Base-by-base conservation (phyloP, 2,329 filamentous ascomycete species). In the Alternaria hordeiaustralica region DNA sequence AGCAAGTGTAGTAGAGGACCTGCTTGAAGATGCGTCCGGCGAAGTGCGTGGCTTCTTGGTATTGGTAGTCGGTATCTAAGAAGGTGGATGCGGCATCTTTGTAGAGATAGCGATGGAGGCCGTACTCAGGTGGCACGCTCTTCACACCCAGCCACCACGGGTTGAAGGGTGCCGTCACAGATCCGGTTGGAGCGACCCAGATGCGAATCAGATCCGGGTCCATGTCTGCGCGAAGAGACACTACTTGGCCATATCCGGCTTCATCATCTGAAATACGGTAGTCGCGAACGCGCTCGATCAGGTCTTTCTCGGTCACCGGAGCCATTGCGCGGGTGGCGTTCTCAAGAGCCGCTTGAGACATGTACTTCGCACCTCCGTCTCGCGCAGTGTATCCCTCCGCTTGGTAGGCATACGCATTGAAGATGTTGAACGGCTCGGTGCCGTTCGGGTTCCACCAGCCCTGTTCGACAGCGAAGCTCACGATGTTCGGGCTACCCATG, bases 231-330 rank as follows among this genome's bases (percentile, higher is more conserved):
- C 61, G 67, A 12, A 79, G 65, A 23, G 71, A 75, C 1, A 78
- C 68, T 4, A 80, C 76, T 53, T 79, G 76, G 1, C 78, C 78
- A 26, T 79, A 80, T 3, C 76, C 78, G n/a, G 76, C 72, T 67
- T 79, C 75, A 28, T 79, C 76, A 45, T 80, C 76, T 15, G 75
- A 70, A 25, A 80, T 80, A 10, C 77, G 70, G 41, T 71, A 75
- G 57, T 80, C 78, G 23, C 78, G 76, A 7, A 79, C 77, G 8
- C 77, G 74, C 23, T 80, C 78, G 67, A 83, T 83, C 3, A 86
- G 75, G 61, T 86, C 83, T 18, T 75, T 73, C 62, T 87, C 85
- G 0, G 83, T 84, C n/a, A 86, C 72, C 0, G 85, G 84, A 1
- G 78, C 80, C 73, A 84, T 85, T 15, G 80, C 76, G 1, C 71